Evolutionary conservation across 345 rosid species (phyloP).

Genomic region (Fremontodendron californicum): DNA sequence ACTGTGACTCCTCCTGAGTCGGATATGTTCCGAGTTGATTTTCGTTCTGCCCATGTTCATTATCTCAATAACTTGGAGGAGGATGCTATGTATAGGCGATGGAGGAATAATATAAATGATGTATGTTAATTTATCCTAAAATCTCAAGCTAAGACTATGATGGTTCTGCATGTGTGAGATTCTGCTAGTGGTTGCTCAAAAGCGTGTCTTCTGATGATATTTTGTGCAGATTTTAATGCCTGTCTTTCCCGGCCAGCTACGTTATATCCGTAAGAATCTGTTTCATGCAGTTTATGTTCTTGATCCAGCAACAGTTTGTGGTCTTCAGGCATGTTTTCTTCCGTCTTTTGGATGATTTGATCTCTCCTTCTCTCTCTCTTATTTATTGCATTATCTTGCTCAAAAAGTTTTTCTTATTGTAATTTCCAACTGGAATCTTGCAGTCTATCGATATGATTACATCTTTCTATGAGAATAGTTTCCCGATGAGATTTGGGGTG

Average conservation of each 20-base stretch:
- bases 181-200: neutral
- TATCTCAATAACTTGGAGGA: slow-evolving; percentile 97
- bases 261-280: slow-evolving; percentile 91
- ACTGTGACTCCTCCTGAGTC: slow-evolving; percentile 70
- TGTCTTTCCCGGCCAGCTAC: slow-evolving; percentile 83
- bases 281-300: slow-evolving; percentile 91
- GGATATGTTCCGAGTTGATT: slow-evolving; percentile 71
- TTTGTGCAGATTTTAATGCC: slow-evolving; percentile 90
- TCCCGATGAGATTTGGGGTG: slow-evolving; percentile 94
- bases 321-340: slow-evolving; percentile 39
- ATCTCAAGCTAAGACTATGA: slow-evolving; percentile 11
- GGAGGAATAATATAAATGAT: slow-evolving; percentile 96
- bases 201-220: slow-evolving; percentile 14
- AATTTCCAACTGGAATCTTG: slow-evolving; percentile 28
- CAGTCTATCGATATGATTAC: slow-evolving; percentile 77
- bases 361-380: slow-evolving; percentile 20
- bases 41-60: slow-evolving; percentile 85
- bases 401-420: slow-evolving; percentile 4
- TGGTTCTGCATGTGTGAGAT: slow-evolving; percentile 22
- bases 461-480: slow-evolving; percentile 70
- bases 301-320: slow-evolving; percentile 85
- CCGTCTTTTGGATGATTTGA: slow-evolving; percentile 6
- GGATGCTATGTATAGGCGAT: slow-evolving; percentile 91
- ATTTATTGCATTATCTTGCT: neutral
- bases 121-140: slow-evolving; percentile 31